Conservation (phyloP, 2,329 filamentous ascomycete species). For the Aspergillus clavatus region DNA sequence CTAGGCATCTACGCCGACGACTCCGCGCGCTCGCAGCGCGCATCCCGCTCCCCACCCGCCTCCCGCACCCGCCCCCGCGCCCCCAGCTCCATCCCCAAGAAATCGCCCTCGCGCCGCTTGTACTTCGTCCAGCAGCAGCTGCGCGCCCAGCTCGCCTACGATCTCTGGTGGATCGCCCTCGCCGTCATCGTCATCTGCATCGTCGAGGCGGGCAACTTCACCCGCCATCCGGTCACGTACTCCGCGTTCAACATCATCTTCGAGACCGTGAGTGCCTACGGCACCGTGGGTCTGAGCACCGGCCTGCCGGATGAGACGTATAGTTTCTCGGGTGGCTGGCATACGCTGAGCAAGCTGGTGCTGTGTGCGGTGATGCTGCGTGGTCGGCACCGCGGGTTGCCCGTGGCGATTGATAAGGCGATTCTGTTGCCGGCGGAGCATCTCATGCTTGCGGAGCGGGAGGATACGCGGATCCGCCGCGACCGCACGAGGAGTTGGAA, state of each 20-base stretch:
- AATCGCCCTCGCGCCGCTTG: too few relatives aligned
- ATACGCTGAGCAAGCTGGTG: slow-evolving; percentile 50
- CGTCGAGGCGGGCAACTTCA: slow-evolving; percentile 53
- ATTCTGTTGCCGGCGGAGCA: slow-evolving; percentile 28
- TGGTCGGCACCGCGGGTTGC: slow-evolving; percentile 49
- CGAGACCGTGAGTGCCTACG: slow-evolving; percentile 43
- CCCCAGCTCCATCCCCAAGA: slow-evolving; percentile 51
- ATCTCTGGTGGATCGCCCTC: slow-evolving; percentile 61
- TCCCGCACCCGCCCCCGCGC: slow-evolving; percentile 37
- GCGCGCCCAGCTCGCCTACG: slow-evolving; percentile 61
- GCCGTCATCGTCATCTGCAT: slow-evolving; percentile 56
- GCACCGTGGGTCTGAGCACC: slow-evolving; percentile 53
- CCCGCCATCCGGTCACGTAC: slow-evolving; percentile 46
- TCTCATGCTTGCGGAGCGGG: slow-evolving; percentile 28
- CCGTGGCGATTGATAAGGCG: slow-evolving; percentile 50
- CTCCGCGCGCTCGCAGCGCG: too few relatives aligned
- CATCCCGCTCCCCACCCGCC: too few relatives aligned
- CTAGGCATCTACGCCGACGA: slow-evolving; percentile 51
- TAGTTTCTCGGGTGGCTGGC: slow-evolving; percentile 50
- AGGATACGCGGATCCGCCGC: slow-evolving; percentile 13
- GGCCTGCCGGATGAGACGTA: slow-evolving; percentile 49
- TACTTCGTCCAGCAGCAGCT: too few relatives aligned
- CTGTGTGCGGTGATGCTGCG: slow-evolving; percentile 53
- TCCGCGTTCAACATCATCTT: slow-evolving; percentile 52
- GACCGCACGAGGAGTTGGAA: neutral